Base-by-base conservation (phyloP, 768 basidiomycete genomes). In the Lyophyllum decastes region DNA sequence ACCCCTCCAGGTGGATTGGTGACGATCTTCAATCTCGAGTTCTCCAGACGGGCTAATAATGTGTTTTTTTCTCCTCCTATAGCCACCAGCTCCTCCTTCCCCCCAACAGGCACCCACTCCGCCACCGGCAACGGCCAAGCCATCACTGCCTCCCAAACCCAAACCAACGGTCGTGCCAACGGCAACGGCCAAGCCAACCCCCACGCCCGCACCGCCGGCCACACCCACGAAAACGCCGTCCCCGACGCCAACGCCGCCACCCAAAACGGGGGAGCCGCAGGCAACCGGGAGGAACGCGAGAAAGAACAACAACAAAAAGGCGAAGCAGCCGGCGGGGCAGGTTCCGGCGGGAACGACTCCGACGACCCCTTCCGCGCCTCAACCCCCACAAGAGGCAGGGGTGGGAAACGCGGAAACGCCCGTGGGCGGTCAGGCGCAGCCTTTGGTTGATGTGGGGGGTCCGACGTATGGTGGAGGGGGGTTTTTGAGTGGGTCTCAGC, bases 1-100 rank as follows among this genome's bases (percentile, higher is more conserved):
- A 59, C 49, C 34, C 52, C 57, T 50, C 25, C 62, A 60, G 64
- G 64, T 65, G 60, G 58, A 59, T 61, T 56, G 62, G 60, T 65
- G 61, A 65, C 63, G 45, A 56, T 53, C 55, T 26, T 52, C 58
- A 43, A 17, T 17, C 16, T 26, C 22, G 34, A 19, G 19, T 25
- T 38, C 19, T 58, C 47, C n/a, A 55, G 54, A 47, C 49, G 17
- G 21, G 30, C 58, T 63, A 17, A 59, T 45, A 8, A 58, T 34
- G 12, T 12, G 14, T 52, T 38, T 38, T 26, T 59, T 41, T 43
- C n/a, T n/a, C n/a, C n/a, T n/a, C 27, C 48, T 41, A 8, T 40
- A 24, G 22, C 34, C 17, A 3, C 26, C 45, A 46, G 4, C 22
- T 9, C 30, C 22, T n/a, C n/a, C n/a, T n/a, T n/a, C n/a, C 4